A percentile compares a stretch with the other conserved stretches of the same genome.
Evolutionary conservation across 192 early-diverging fungal genomes (phyloP).

Genomic region (Umbelopsis vinacea): DNA sequence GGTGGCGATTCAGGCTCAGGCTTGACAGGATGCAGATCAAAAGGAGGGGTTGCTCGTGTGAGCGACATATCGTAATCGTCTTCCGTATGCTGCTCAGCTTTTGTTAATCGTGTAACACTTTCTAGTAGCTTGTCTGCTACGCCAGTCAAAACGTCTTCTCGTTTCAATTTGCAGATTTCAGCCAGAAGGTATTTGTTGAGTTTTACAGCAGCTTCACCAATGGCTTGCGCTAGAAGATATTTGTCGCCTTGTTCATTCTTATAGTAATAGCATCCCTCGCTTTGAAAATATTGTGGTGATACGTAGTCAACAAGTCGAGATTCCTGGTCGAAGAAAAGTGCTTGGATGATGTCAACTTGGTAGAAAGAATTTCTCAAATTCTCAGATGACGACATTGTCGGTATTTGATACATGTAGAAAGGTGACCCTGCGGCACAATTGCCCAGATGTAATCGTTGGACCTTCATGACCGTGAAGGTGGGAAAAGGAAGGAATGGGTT

Average conservation of each 20-base stretch:
- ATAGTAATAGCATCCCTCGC: conserved; percentile 23
- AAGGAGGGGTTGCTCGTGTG: neutral
- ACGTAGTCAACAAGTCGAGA: conserved; percentile 24
- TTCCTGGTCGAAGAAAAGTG: conserved; percentile 16
- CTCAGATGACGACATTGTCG: conserved; percentile 1
- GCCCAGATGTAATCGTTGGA: conserved; percentile 9
- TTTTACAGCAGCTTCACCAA: conserved; percentile 31
- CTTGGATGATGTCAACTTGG: conserved; percentile 20
- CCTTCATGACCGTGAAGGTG: neutral
- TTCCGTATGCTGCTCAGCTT: neutral
- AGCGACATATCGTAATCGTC: neutral
- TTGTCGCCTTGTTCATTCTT: conserved; percentile 34
- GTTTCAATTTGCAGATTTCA: conserved; percentile 38
- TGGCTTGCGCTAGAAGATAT: conserved; percentile 35
- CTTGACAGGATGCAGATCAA: conserved; percentile 18
- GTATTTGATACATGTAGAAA: conserved; percentile 10
- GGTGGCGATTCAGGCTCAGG: conserved; percentile 32
- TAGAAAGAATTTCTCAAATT: conserved; percentile 21
- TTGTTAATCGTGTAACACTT: conserved; percentile 21
- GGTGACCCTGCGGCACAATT: neutral
- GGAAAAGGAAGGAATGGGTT: conserved; percentile 12
- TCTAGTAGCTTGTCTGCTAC: conserved; percentile 21
- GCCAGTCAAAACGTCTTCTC: conserved; percentile 17
- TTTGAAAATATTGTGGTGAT: conserved; percentile 16
- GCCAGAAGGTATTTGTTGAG: conserved; percentile 32